phyloP scores from a whole-genome alignment of 371 early-diverging fungal genomes.

The Fennellomyces sp. region DNA sequence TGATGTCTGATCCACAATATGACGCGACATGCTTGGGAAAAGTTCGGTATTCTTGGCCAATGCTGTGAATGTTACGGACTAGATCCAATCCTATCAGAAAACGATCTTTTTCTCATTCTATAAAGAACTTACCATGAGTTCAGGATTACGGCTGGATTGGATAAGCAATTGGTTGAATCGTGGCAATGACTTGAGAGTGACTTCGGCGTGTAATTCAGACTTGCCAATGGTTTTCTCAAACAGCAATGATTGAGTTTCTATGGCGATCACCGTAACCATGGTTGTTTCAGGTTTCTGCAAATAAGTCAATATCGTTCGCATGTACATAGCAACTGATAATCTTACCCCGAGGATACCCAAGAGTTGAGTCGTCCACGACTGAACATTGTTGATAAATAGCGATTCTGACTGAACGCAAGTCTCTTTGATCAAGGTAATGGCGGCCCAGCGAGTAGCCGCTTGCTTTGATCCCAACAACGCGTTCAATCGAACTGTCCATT shows the following conservation, averaged over 20 bases:
- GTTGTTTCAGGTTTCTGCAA: constrained; percentile 32
- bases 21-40: constrained; percentile 62
- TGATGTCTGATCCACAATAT: constrained; percentile 50
- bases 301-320: no score
- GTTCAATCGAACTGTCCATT: constrained; percentile 63
- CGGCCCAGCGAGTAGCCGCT: constrained; percentile 57
- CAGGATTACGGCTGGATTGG: constrained; percentile 44
- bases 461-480: constrained; percentile 60
- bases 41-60: constrained; percentile 46
- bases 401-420: constrained; percentile 56
- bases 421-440: constrained; percentile 48
- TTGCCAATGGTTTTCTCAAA: constrained; percentile 53
- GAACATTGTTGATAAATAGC: constrained; percentile 43
- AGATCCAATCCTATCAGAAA: neutral
- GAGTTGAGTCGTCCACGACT: constrained; percentile 44
- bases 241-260: constrained; percentile 46
- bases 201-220: constrained; percentile 62
- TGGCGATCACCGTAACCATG: constrained; percentile 40
- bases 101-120: neutral
- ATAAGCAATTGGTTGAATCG: constrained; percentile 54
- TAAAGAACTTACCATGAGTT: constrained; percentile 45
- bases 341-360: constrained; percentile 41
- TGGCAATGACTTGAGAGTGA: constrained; percentile 55
- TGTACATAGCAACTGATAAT: no score
- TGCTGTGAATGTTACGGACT: constrained; percentile 51